Evolutionary conservation across 2,329 filamentous ascomycete species (phyloP), one percentile per base, ranked within the genome.

Genomic region (Chaetomiaceae sp.): DNA sequence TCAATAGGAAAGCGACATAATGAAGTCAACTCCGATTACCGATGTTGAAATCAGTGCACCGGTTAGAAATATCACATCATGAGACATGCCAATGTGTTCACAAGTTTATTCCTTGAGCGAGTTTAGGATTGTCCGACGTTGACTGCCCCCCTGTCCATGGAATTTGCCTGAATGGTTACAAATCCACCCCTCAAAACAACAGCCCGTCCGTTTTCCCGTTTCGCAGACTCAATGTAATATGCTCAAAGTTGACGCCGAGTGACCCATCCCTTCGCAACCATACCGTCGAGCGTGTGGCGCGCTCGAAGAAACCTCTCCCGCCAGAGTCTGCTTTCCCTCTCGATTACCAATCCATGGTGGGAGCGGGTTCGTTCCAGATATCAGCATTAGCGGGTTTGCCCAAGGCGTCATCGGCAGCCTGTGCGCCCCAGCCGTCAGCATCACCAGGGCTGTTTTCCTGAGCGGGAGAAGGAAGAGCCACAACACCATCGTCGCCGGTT

Each of bases 241-340:
- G 61, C 61, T 58, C 60, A 63, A 62, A 59, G 57, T 58, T 61
- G 62, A 64, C 62, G 62, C 62, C 61, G 54, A 61, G 55, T 62
- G 54, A 59, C 60, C 62, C 61, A 61, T 62, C 56, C 62, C 56
- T 61, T 53, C 58, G 48, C 55, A 60, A 60, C 52, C 57, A 47
- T 51, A 52, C 43, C 42, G 42, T 32, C 54, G 56, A 56, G 52
- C 54, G 55, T 60, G 61, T 59, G 55, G 53, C 54, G 52, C 56
- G 57, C 55, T 47, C 56, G 54, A 60, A 55, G 48, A 60, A 61
- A 48, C 34, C 41, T 48, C 45, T 44, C 48, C 46, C 38, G 48
- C 23, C 56, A 37, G 49, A 51, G 48, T 47, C 34, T 40, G 45
- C 43, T 13, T 50, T 29, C 29, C 37, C 29, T 23, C 8, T 38